phyloP scores from a whole-genome alignment of 345 rosid genomes.

The Eucalyptus pauciflora region DNA sequence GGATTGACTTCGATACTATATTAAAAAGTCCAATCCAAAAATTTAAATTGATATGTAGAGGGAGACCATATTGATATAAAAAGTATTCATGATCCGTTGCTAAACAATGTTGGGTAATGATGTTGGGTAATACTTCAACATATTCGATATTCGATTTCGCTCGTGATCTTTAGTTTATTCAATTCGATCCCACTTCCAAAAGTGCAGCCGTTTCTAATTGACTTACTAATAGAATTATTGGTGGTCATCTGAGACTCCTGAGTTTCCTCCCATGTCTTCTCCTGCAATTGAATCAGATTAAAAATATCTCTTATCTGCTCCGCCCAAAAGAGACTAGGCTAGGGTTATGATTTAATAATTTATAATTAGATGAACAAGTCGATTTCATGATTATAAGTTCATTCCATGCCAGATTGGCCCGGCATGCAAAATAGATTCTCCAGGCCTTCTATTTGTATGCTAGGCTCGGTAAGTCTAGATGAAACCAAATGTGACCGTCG shows the following conservation, averaged over 20 bases:
- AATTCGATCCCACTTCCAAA: background rate
- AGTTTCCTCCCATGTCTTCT: background rate
- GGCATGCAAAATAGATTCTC: background rate
- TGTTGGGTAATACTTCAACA: background rate
- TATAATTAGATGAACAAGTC: no score
- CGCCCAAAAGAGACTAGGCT: no score
- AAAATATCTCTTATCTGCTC: background rate
- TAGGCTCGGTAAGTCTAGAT: background rate
- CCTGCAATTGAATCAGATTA: background rate
- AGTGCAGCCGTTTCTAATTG: background rate
- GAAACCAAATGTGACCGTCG: background rate
- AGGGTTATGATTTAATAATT: no score
- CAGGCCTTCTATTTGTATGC: background rate
- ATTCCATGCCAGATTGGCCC: no score
- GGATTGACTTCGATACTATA: accelerated
- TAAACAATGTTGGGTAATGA: background rate
- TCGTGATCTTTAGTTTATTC: background rate
- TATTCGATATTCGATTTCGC: background rate
- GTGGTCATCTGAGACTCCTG: background rate
- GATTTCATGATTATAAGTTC: no score
- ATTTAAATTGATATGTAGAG: background rate
- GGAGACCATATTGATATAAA: background rate
- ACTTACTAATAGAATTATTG: background rate
- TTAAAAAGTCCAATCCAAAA: background rate
- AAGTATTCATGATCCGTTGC: background rate